These are phyloP conservation scores for Yamadazyma membranifaciens DNA, from an alignment of 1,139 yeast genomes.

Conservation along the genomic window DNA sequence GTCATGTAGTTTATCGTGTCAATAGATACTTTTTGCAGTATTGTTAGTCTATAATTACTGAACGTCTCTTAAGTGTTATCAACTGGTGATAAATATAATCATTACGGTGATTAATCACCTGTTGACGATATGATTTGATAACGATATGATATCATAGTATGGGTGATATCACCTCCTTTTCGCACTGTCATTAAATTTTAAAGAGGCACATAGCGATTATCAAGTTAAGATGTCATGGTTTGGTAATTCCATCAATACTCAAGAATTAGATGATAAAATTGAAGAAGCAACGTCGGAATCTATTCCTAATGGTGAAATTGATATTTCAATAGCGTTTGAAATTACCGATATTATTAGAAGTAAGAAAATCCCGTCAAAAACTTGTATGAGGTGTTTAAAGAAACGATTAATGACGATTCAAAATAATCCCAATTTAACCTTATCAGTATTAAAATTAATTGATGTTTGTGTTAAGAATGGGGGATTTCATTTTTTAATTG, in stretches of 20 bases:
- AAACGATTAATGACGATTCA: constrained; percentile 63
- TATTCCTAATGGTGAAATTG: constrained; percentile 90
- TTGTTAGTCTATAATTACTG: not conserved
- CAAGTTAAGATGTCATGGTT: constrained; percentile 60
- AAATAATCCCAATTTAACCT: constrained; percentile 72
- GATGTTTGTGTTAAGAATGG: constrained; percentile 93
- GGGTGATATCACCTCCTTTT: no score
- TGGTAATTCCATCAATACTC: constrained; percentile 38
- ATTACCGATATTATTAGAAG: constrained; percentile 86
- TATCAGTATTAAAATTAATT: constrained; percentile 69
- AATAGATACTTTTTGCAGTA: no score
- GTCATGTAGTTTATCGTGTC: no score
- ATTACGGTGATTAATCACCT: no score
- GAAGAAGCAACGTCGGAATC: constrained; percentile 82
- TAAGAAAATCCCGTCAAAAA: constrained; percentile 77
- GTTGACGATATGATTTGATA: no score
- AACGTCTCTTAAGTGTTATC: not conserved
- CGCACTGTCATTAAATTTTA: not conserved
- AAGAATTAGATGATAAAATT: constrained; percentile 62
- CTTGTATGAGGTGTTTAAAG: constrained; percentile 81
- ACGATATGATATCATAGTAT: no score
- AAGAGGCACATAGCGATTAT: no score
- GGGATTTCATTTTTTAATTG: constrained; percentile 80
- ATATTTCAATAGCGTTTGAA: constrained; percentile 76
- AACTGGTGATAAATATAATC: not conserved